Evolutionary conservation across 2,329 filamentous ascomycete species (phyloP), one percentile per base, ranked within the genome.

Genomic region (Ophiostoma pallidulum): DNA sequence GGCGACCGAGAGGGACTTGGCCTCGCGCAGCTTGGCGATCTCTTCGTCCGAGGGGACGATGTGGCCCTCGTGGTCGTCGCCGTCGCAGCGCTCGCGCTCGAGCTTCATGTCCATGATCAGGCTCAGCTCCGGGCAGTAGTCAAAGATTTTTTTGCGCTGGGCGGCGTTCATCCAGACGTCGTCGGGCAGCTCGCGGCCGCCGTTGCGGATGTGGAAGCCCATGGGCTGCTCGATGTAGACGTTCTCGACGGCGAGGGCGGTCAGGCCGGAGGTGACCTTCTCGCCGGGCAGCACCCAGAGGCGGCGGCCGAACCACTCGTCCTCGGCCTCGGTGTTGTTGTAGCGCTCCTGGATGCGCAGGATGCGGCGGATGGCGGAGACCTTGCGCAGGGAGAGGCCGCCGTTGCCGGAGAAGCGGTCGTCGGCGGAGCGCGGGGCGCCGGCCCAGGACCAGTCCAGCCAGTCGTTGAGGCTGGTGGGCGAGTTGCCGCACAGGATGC

Each of bases 31-130:
- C 22, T 32, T 37, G 14, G 29, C 32, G 3, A 38, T 2, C n/a
- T 43, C 37, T 26, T 50, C 22, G 28, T 12, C 19, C 19, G 51
- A 53, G 20, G 53, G 52, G 4, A 48, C 47, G 20, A 62, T 52
- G 32, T 47, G 47, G 43, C 60, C 59, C 41, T 59, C 51, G n/a
- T 44, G 48, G 42, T 64, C 59, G 53, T 68, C 65, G 8, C 58
- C 62, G 0, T 57, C 52, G 54, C 72, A 75, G 16, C 70, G 61
- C 59, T 74, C 67, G 37, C 66, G 59, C 60, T 74, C 70, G 10
- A 75, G 60, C 59, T 75, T 75, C 75, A 78, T 78, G 36, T 73
- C 68, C 65, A 77, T 67, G 49, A 76, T 71, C 57, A 78, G 64
- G 53, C 65, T 69, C 18, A 78, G 58, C 58, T 78, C 75, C 2